Evolutionary conservation across 306 rosid genomes (phyloP).

Genomic region (Malus fusca): DNA sequence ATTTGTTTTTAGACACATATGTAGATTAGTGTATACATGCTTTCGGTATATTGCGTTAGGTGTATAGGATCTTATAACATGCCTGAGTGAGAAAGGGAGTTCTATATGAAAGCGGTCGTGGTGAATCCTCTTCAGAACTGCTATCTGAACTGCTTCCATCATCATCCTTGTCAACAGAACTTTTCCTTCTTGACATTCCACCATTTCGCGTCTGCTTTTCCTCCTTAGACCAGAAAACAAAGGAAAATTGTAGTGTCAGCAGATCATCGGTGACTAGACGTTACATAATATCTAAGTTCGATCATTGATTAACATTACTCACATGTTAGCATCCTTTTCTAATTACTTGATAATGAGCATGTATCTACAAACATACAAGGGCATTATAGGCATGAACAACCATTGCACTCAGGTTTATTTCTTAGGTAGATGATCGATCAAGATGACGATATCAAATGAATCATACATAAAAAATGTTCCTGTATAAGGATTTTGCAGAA

Average conservation of each 20-base stretch:
- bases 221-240: conserved; percentile 24
- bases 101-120: conserved; percentile 58
- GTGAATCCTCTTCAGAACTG: conserved; percentile 64
- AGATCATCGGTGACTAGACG: background rate
- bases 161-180: conserved; percentile 43
- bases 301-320: background rate
- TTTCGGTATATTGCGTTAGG: background rate
- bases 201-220: conserved; percentile 47
- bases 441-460: background rate
- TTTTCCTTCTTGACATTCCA: conserved; percentile 58
- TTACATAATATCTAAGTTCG: too few species aligned
- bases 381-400: background rate
- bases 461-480: background rate
- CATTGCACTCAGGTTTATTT: background rate
- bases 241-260: background rate
- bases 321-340: too few species aligned
- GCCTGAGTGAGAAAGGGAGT: conserved; percentile 83
- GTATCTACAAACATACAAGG: background rate
- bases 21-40: background rate
- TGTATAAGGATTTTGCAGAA: background rate
- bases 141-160: conserved; percentile 71
- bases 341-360: background rate
- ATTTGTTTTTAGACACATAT: background rate
- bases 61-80: conserved; percentile 2
- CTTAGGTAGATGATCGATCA: background rate